These are phyloP conservation scores for Capsicum pubescens DNA, from an alignment of 257 asterid species.

Conservation along the genomic window DNA sequence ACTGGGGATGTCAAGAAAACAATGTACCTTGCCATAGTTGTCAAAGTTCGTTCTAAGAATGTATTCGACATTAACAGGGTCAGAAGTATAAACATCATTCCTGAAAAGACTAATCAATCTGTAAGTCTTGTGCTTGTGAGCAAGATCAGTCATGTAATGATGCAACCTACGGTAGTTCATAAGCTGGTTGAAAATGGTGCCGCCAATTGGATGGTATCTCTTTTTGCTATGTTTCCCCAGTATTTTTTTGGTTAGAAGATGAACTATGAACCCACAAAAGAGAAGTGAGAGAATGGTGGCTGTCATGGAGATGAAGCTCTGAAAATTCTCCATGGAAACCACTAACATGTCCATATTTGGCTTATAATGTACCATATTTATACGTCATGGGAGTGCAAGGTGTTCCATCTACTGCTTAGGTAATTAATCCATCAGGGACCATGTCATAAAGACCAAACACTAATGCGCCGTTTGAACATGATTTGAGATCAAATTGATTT, in stretches of 20 bases:
- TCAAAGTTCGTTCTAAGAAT: too few relatives aligned
- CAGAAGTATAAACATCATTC: constrained; percentile 57
- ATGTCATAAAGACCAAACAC: too few relatives aligned
- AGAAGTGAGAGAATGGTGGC: constrained; percentile 33
- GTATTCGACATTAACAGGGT: too few relatives aligned
- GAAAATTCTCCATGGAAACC: constrained; percentile 30
- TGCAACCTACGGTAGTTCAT: constrained; percentile 61
- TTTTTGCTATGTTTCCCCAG: constrained; percentile 33
- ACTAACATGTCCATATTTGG: neutral
- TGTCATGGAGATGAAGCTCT: constrained; percentile 31
- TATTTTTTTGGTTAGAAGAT: constrained; percentile 28
- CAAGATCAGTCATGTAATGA: constrained; percentile 74
- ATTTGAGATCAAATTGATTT: too few relatives aligned
- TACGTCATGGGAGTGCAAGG: neutral
- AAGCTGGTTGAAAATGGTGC: constrained; percentile 61
- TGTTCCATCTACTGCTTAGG: too few relatives aligned
- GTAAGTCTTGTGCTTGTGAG: constrained; percentile 58
- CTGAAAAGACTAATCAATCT: constrained; percentile 58
- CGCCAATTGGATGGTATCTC: constrained; percentile 68
- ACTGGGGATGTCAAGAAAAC: too few relatives aligned
- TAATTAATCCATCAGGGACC: too few relatives aligned
- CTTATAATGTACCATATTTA: neutral
- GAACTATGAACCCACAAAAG: constrained; percentile 30
- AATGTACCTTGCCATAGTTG: too few relatives aligned
- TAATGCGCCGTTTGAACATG: too few relatives aligned